Percentiles rank a stretch among this genome's conserved stretches.
Evolutionary conservation across 352 stramenopile species (phyloP).

Genomic region (Globisporangium lucens): DNA sequence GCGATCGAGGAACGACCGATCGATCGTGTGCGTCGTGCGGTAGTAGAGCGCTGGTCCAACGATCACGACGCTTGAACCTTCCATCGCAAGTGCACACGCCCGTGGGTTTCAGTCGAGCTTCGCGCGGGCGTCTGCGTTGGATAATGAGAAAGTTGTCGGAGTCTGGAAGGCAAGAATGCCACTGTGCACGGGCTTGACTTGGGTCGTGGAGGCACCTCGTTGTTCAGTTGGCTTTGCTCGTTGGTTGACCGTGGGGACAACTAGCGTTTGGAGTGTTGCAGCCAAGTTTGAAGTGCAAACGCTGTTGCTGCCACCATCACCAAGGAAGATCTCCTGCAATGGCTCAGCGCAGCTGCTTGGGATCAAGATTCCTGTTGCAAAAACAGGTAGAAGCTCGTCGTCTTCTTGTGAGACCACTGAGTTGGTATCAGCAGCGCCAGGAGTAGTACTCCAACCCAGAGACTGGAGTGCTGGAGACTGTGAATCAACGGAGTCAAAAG

Average conservation of each 20-base stretch:
- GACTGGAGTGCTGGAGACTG: not conserved
- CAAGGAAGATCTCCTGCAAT: slow-evolving; percentile 35
- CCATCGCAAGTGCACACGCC: slow-evolving; percentile 22
- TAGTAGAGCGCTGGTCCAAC: slow-evolving; percentile 26
- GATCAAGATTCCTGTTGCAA: slow-evolving; percentile 30
- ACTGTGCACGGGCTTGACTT: slow-evolving; percentile 17
- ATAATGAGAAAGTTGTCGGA: not conserved
- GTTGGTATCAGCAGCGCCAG: not conserved
- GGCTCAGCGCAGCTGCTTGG: slow-evolving; percentile 22
- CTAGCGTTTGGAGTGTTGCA: slow-evolving; percentile 14
- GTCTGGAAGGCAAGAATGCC: slow-evolving; percentile 27
- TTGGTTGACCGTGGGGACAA: not conserved
- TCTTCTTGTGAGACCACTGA: not conserved
- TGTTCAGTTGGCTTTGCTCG: not conserved
- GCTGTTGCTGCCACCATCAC: slow-evolving; percentile 5
- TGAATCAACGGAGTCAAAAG: too few species aligned
- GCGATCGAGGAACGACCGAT: slow-evolving; percentile 5
- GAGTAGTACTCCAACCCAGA: not conserved
- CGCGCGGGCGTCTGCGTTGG: not conserved
- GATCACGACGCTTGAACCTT: slow-evolving; percentile 4
- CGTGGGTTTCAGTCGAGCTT: slow-evolving; percentile 27
- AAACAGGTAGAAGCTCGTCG: not conserved
- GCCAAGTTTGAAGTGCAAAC: not conserved
- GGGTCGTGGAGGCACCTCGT: not conserved
- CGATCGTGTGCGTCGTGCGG: not conserved